These are phyloP conservation scores for Sesbania bispinosa DNA, from an alignment of 306 rosid genomes.

Conservation along the genomic window DNA sequence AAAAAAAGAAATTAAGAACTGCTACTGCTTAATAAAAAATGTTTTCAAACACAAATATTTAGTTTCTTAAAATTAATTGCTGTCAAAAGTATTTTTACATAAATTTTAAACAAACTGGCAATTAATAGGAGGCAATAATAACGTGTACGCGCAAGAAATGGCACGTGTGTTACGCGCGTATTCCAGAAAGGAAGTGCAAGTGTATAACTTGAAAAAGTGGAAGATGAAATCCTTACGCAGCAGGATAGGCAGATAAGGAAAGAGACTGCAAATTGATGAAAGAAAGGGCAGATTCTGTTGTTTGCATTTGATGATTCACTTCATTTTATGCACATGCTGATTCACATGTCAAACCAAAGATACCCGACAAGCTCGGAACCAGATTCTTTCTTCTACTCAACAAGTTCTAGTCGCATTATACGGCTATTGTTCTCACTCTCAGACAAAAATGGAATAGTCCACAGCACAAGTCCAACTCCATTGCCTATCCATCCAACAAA, in stretches of 20 bases:
- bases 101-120: too few relatives aligned
- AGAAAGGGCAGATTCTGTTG: slow-evolving; percentile 13
- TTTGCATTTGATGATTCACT: background rate
- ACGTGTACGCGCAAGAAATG: background rate
- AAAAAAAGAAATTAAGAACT: too few relatives aligned
- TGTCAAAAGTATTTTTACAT: too few relatives aligned
- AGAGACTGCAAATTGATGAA: slow-evolving; percentile 4
- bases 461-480: background rate
- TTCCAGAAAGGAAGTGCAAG: background rate
- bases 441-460: slow-evolving; percentile 42
- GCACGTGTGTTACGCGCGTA: background rate
- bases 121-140: too few relatives aligned
- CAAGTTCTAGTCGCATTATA: slow-evolving; percentile 7
- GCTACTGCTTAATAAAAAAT: too few relatives aligned
- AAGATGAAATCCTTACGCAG: background rate
- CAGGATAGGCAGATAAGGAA: background rate
- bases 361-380: slow-evolving; percentile 26
- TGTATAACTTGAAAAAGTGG: slow-evolving; percentile 14
- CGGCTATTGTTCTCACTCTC: slow-evolving; percentile 21
- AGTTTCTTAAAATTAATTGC: too few relatives aligned
- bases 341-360: slow-evolving; percentile 30
- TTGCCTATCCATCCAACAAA: slow-evolving; percentile 62
- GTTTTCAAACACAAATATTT: too few relatives aligned
- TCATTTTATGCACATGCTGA: slow-evolving; percentile 35
- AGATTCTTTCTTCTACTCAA: slow-evolving; percentile 27